These are phyloP conservation scores for Talaromyces proteolyticus DNA, from an alignment of 495 filamentous ascomycete genomes.

Conservation along the genomic window DNA sequence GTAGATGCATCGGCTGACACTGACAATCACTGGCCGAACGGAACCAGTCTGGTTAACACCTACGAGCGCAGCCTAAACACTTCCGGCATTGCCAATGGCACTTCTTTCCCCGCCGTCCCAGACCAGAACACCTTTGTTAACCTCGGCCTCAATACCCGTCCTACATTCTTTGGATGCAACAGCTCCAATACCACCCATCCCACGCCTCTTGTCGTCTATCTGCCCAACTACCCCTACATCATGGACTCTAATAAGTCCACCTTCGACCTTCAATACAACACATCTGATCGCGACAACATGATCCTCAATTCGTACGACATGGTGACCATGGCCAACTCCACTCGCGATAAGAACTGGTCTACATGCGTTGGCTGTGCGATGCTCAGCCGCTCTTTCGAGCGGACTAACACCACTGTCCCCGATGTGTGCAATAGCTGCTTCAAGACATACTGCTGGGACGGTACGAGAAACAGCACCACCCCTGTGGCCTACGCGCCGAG, in stretches of 20 bases:
- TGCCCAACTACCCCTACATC: constrained; percentile 77
- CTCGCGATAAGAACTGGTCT: constrained; percentile 62
- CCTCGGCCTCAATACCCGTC: constrained; percentile 70
- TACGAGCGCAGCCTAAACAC: constrained; percentile 61
- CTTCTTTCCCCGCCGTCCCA: constrained; percentile 72
- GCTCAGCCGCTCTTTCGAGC: constrained; percentile 57
- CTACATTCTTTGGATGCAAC: constrained; percentile 90
- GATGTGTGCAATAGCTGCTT: constrained; percentile 67
- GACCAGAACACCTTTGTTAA: constrained; percentile 81
- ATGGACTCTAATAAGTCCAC: constrained; percentile 67
- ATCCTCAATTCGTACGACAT: constrained; percentile 76
- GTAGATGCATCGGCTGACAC: constrained; percentile 87
- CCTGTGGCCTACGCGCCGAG: constrained; percentile 15
- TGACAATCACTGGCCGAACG: constrained; percentile 72
- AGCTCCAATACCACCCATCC: constrained; percentile 43
- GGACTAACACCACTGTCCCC: constrained; percentile 55
- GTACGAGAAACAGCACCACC: constrained; percentile 45
- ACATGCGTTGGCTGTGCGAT: constrained; percentile 80
- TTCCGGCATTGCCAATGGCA: constrained; percentile 63
- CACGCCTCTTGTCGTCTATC: constrained; percentile 71
- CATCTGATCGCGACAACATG: constrained; percentile 60
- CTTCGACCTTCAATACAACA: constrained; percentile 53
- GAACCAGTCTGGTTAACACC: constrained; percentile 72
- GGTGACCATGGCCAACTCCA: constrained; percentile 75
- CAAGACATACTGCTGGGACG: constrained; percentile 78